phyloP scores from a whole-genome alignment of 1,139 yeast genomes.

The Kurtzmaniella quercitrusa region DNA sequence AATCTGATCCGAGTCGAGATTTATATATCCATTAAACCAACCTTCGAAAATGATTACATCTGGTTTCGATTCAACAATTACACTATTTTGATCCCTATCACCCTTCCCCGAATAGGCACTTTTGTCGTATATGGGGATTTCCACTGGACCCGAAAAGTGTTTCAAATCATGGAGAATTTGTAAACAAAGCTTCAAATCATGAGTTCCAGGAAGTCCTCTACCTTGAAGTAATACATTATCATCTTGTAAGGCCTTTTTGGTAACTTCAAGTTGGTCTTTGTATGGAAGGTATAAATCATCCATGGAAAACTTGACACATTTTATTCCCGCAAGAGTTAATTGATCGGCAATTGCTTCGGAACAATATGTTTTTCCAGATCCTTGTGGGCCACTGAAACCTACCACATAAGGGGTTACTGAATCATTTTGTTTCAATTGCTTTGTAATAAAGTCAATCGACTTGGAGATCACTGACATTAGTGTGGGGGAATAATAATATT shows the following conservation, averaged over 20 bases:
- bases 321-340: constrained; percentile 38
- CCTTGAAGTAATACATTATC: constrained; percentile 64
- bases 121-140: constrained; percentile 76
- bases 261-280: constrained; percentile 50
- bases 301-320: constrained; percentile 61
- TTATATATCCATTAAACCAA: constrained; percentile 82
- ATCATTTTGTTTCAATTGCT: constrained; percentile 16
- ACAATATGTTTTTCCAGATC: constrained; percentile 82
- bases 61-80: constrained; percentile 30
- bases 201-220: constrained; percentile 94
- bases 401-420: constrained; percentile 48
- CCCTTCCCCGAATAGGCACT: constrained; percentile 73
- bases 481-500: too few relatives aligned
- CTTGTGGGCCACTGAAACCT: constrained; percentile 87
- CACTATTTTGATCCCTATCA: constrained; percentile 57
- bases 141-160: constrained; percentile 17
- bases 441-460: constrained; percentile 19
- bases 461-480: constrained; percentile 15
- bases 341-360: constrained; percentile 41
- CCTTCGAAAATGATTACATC: constrained; percentile 84
- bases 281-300: constrained; percentile 83
- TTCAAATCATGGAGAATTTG: constrained; percentile 18
- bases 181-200: constrained; percentile 54
- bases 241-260: constrained; percentile 20
- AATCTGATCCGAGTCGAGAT: constrained; percentile 28